phyloP scores from a whole-genome alignment of 169 alveolate genomes.

The Besnoitia besnoiti region DNA sequence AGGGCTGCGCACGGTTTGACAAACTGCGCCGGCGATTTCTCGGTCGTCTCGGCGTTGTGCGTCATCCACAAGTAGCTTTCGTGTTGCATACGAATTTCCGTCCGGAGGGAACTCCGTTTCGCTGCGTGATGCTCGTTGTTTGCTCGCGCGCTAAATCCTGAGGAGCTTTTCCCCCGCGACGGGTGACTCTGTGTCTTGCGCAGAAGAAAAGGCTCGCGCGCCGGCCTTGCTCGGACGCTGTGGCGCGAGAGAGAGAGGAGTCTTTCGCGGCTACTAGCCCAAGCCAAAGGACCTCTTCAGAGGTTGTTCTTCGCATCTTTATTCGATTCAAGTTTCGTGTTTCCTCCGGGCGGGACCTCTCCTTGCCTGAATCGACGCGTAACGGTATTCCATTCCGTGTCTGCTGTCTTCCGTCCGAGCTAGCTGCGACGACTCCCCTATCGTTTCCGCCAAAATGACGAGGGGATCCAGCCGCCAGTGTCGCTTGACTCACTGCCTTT shows the following conservation, averaged over 20 bases:
- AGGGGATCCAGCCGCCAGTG: background rate
- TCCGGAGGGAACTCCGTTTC: too few relatives aligned
- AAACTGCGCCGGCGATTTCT: too few relatives aligned
- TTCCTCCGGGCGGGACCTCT: background rate
- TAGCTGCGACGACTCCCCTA: background rate
- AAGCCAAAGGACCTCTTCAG: background rate
- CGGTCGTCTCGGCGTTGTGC: too few relatives aligned
- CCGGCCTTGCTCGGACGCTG: slow-evolving; percentile 10
- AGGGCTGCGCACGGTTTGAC: too few relatives aligned
- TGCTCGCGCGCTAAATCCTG: background rate
- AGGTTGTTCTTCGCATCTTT: background rate
- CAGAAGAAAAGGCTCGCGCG: background rate
- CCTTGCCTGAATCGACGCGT: background rate
- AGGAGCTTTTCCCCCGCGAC: background rate
- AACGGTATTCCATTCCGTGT: background rate
- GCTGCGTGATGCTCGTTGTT: background rate
- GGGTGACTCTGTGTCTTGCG: background rate
- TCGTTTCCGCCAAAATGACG: background rate
- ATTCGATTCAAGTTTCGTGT: background rate
- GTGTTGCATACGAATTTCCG: too few relatives aligned
- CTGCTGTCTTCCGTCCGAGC: background rate
- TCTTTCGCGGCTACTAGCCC: background rate
- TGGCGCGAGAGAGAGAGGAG: background rate
- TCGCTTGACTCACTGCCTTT: background rate
- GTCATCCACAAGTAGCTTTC: too few relatives aligned